Evolutionary conservation across 257 asterid genomes (phyloP), one percentile per base, ranked within the genome.

Genomic region (Euphrasia confusa): DNA sequence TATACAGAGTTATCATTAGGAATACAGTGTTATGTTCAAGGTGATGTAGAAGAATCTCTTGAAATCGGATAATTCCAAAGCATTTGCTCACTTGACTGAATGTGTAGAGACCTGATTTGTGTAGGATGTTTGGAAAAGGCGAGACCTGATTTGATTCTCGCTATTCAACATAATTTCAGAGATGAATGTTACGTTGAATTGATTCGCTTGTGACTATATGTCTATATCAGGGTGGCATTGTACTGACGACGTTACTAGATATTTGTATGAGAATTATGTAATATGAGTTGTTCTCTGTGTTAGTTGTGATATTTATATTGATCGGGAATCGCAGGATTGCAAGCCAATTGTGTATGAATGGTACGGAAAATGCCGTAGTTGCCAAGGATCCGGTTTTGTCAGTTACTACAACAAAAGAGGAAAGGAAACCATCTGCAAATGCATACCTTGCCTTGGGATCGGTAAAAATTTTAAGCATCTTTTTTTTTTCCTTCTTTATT

Each of bases 331-430:
- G 66, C 66, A 86, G 96, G 98, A 92, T 71, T 89, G 99, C 79
- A 89, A 80, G 79, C 71, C 75, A 59, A 76, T 92, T 78, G 95
- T 92, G 8, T 92, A 89, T 67, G 99, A 92, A 76, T 89, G 99
- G 99, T 89, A 97, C 15, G 97, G 99, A 30, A 84, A 80, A 72
- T 89, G 99, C 70, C 82, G 88, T 49, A 92, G 97, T 74, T 92
- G 99, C 75, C 99, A 92, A 78, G 99, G 99, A 64, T 21, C 88
- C 10, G 99, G 97, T 63, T 74, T 81, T 5, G 94, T 83, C 60
- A 89, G 97, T 80, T 89, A 89, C 77, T 83, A 83, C 66, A 84
- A 61, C 79, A 92, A 83, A 71, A 84, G 72, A 72, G 97, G 99
- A 69, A 92, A 83, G 71, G 96, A 84, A 74, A 83, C 83, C 61